These are phyloP conservation scores for Acacia pycnantha DNA, from an alignment of 331 rosid genomes.

Conservation along the genomic window DNA sequence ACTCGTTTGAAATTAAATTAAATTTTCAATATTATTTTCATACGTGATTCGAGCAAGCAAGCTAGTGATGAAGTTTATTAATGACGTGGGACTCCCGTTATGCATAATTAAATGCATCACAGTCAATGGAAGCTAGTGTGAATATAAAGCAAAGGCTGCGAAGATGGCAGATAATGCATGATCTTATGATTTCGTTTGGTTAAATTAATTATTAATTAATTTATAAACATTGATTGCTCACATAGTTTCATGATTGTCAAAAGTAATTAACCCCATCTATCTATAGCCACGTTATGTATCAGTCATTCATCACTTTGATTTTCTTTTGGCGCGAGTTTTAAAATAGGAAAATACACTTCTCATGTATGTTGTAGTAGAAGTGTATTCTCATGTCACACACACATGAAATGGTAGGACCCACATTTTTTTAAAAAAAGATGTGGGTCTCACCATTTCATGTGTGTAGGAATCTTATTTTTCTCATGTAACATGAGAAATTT, in stretches of 20 bases:
- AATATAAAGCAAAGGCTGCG: constrained; percentile 4
- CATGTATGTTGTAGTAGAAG: too few relatives aligned
- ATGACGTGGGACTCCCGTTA: background rate
- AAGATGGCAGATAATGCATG: background rate
- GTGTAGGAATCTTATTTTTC: too few relatives aligned
- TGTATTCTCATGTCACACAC: too few relatives aligned
- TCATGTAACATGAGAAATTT: too few relatives aligned
- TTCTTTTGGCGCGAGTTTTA: background rate
- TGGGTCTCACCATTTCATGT: too few relatives aligned
- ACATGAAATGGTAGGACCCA: too few relatives aligned
- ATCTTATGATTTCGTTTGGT: background rate
- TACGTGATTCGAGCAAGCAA: background rate
- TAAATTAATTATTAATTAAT: background rate
- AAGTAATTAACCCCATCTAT: background rate
- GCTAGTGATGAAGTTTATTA: background rate
- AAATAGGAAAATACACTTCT: too few relatives aligned
- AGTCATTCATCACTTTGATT: background rate
- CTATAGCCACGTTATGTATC: background rate
- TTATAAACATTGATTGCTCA: background rate
- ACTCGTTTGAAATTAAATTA: background rate
- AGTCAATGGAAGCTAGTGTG: background rate
- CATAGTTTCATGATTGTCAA: background rate
- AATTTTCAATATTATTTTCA: background rate
- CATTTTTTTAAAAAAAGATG: too few relatives aligned
- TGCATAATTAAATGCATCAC: background rate